phyloP scores from a whole-genome alignment of 495 filamentous ascomycete species.

The Rusavskia elegans region DNA sequence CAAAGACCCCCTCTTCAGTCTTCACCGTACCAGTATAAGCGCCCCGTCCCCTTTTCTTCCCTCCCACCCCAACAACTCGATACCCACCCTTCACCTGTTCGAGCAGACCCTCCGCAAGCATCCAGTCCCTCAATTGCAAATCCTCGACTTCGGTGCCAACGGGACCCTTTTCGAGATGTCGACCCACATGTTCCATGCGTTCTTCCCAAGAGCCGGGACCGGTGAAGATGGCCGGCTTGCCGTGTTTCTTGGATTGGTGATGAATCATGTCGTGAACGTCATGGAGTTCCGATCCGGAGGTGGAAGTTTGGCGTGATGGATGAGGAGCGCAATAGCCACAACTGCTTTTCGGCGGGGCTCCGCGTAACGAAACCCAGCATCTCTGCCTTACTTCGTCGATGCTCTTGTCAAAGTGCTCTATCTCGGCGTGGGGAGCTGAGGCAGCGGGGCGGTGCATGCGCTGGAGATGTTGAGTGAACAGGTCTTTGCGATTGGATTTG shows the following conservation, averaged over 20 bases:
- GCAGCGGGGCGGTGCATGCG: slow-evolving; percentile 65
- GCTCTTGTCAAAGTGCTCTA: slow-evolving; percentile 22
- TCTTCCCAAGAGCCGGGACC: slow-evolving; percentile 59
- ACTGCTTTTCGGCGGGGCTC: slow-evolving; percentile 39
- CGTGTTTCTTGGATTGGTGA: not conserved
- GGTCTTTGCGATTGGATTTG: slow-evolving; percentile 84
- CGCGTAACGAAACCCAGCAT: slow-evolving; percentile 44
- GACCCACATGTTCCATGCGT: slow-evolving; percentile 82
- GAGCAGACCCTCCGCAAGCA: slow-evolving; percentile 33
- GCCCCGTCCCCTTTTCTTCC: not conserved
- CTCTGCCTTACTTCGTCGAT: slow-evolving; percentile 35
- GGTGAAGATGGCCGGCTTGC: slow-evolving; percentile 29
- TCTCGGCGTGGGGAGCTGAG: slow-evolving; percentile 27
- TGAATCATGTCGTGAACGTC: too few species aligned
- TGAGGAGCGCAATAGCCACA: slow-evolving; percentile 52
- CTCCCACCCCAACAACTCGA: slow-evolving; percentile 1
- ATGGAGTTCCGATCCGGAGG: not conserved
- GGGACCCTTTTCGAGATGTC: slow-evolving; percentile 23
- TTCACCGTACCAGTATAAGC: not conserved
- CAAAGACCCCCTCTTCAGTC: not conserved
- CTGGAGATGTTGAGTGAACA: slow-evolving; percentile 86
- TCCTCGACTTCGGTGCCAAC: slow-evolving; percentile 24
- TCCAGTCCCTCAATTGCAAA: slow-evolving; percentile 32
- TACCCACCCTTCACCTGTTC: slow-evolving; percentile 5
- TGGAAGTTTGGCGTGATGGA: slow-evolving; percentile 1